These are phyloP conservation scores for Neonectria sp. DNA, from an alignment of 2,329 filamentous ascomycete species.

Conservation along the genomic window DNA sequence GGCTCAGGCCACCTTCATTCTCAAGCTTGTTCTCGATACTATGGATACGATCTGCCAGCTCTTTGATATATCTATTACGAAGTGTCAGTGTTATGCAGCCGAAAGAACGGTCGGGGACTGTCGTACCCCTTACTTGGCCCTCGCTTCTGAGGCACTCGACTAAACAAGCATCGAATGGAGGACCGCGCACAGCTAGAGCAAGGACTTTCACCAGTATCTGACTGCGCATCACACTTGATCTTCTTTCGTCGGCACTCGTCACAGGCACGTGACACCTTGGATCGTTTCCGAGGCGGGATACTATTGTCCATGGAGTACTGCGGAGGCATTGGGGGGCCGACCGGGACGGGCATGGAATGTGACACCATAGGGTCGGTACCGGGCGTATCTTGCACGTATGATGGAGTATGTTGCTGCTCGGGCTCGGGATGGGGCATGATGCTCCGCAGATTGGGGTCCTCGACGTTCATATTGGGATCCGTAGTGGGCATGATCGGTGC, in stretches of 20 bases:
- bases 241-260: constrained; percentile 93
- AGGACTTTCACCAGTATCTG: constrained; percentile 79
- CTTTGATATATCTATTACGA: constrained; percentile 84
- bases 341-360: constrained; percentile 54
- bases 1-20: constrained; percentile 60
- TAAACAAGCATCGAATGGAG: constrained; percentile 85
- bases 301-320: constrained; percentile 66
- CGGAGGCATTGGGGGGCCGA: constrained; percentile 55
- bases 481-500: constrained; percentile 65
- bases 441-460: constrained; percentile 60
- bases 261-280: constrained; percentile 90
- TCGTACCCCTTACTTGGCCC: constrained; percentile 88
- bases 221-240: constrained; percentile 88
- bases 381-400: constrained; percentile 57
- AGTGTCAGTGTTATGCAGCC: constrained; percentile 26
- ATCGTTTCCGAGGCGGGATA: constrained; percentile 80
- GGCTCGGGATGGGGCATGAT: constrained; percentile 61
- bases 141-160: constrained; percentile 88
- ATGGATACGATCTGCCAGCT: constrained; percentile 87
- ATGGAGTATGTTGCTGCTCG: constrained; percentile 54
- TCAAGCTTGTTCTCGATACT: constrained; percentile 85
- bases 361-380: constrained; percentile 55
- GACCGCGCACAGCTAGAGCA: constrained; percentile 88
- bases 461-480: constrained; percentile 60
- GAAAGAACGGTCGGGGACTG: neutral